Evolutionary conservation across 2,329 filamentous ascomycete genomes (phyloP).

Genomic region (Thielaviopsis punctulata): DNA sequence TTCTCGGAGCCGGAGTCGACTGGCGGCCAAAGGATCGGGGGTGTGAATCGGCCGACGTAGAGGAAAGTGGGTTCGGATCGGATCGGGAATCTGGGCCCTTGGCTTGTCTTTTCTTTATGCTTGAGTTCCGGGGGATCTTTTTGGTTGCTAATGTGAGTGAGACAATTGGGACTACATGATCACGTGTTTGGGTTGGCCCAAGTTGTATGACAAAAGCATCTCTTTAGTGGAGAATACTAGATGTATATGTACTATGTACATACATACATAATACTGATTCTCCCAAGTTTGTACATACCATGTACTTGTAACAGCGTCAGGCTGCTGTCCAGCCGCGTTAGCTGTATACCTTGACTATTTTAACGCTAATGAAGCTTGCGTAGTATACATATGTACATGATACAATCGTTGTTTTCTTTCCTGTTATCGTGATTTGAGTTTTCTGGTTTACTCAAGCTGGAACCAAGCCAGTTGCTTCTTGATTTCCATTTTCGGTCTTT

Average conservation of each 20-base stretch:
- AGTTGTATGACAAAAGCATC: background rate
- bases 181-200: conserved; percentile 8
- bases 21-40: background rate
- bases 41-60: background rate
- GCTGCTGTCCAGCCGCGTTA: conserved; percentile 25
- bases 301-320: no score
- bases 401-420: background rate
- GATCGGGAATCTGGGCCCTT: background rate
- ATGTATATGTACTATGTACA: no score
- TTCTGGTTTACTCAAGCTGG: background rate
- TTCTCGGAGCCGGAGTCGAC: background rate
- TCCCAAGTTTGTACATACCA: no score
- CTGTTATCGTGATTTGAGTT: background rate
- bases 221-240: background rate
- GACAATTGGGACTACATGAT: background rate
- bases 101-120: no score
- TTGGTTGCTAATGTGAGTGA: no score
- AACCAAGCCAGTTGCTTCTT: background rate
- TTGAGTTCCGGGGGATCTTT: no score
- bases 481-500: conserved; percentile 9
- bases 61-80: background rate
- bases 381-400: background rate
- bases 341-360: no score
- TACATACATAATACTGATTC: no score
- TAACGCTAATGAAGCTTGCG: background rate